Conservation (phyloP, 441 rosid species). For the Biscutella laevigata region DNA sequence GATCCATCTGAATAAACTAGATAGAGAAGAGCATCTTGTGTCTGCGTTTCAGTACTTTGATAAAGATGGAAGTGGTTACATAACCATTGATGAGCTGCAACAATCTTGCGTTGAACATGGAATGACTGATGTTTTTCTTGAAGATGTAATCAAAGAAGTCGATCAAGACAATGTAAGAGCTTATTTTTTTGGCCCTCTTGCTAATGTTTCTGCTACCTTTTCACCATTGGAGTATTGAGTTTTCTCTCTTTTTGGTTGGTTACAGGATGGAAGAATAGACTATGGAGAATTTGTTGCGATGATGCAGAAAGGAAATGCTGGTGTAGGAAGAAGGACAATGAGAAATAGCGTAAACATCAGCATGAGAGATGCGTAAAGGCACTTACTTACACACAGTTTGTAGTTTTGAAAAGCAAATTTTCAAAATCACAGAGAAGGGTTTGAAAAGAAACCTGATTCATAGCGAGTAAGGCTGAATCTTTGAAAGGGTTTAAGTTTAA, state of each 20-base stretch:
- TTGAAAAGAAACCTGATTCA: not conserved
- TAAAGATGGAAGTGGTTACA: slow-evolving; percentile 93
- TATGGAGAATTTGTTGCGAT: slow-evolving; percentile 92
- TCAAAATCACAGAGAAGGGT: not conserved
- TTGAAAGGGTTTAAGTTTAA: slow-evolving; percentile 17
- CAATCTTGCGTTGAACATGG: slow-evolving; percentile 90
- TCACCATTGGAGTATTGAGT: not conserved
- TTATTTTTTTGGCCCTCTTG: not conserved
- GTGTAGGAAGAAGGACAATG: slow-evolving; percentile 89
- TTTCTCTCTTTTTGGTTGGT: not conserved
- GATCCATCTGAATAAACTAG: slow-evolving; percentile 87
- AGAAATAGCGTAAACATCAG: slow-evolving; percentile 82
- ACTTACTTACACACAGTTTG: slow-evolving; percentile 1
- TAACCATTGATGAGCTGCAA: slow-evolving; percentile 95
- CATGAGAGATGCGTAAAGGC: slow-evolving; percentile 59
- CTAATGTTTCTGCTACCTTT: not conserved
- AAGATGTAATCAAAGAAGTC: slow-evolving; percentile 83
- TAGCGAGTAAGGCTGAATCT: not conserved
- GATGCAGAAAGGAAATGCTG: slow-evolving; percentile 96
- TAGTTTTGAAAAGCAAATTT: not conserved
- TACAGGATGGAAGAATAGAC: slow-evolving; percentile 90
- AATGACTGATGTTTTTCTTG: slow-evolving; percentile 82
- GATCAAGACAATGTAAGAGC: slow-evolving; percentile 89
- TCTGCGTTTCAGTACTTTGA: slow-evolving; percentile 94
- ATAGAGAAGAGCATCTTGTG: slow-evolving; percentile 93